Evolutionary conservation across 495 filamentous ascomycete species (phyloP), one percentile per base, ranked within the genome.

Genomic region (Xylaria sp.): DNA sequence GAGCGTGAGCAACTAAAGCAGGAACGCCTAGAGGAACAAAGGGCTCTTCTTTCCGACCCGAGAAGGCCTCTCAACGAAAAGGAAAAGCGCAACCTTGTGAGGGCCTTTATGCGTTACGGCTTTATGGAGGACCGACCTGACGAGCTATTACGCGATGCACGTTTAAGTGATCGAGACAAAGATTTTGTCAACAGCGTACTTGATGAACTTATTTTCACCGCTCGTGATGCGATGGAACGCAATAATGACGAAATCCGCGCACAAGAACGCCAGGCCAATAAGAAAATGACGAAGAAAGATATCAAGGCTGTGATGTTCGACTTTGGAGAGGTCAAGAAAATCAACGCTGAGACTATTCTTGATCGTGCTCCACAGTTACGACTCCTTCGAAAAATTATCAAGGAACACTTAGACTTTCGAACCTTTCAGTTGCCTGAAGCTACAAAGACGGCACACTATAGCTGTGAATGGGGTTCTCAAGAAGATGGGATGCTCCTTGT

Each of bases 401-500:
- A 78, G 15, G 83, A 88, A 9, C 84, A 88, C 7, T 52, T 88
- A 19, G 91, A 95, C 71, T 90, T 88, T 75, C 86, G 81, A 69
- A 92, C 85, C 46, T 99, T 98, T 82, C 91, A 93, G 21, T 88
- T 99, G 37, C 91, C 93, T 5, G 94, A 98, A 78, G 96, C 96
- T 3, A 92, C 91, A 0, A 99, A 98, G 75, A 86, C 92, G 15
- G 93, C 95, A 3, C 81, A 86, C 70, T 99, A 98, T 78, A 90
- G 89, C 48, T 97, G 93, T 75, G 83, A 90, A 37, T 99, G 96
- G 96, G 94, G 93, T 62, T 87, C 94, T 5, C 88, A 90, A 57
- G 97, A 99, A 82, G 96, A 99, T 76, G 96, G 93, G 41, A 99
- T 99, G 96, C 90, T 99, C 55, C 92, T 94, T 68, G 89, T 98